Base-by-base conservation (phyloP, 106 monocot genomes). In the Alisma plantagoaquatica region DNA sequence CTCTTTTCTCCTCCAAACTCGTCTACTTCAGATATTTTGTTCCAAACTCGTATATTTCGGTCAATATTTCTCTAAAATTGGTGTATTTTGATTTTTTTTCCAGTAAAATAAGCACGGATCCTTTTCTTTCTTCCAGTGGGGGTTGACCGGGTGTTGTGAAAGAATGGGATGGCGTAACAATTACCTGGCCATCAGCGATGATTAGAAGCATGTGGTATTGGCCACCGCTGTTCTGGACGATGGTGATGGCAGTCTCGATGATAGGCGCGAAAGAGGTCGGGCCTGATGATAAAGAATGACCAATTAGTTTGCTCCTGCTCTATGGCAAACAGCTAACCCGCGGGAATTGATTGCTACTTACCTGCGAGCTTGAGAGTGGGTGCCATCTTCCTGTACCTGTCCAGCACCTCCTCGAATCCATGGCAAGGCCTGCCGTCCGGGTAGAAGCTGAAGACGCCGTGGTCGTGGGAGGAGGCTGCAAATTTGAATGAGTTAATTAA, bases 261-360 rank as follows among this genome's bases (percentile, higher is more conserved):
- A 86, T 81, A 9, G 91, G 91, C 12, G 85, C 91, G 68, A 91
- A 91, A 3, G 91, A 91, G 46, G 91, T 92, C 32, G 91, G 91
- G 4, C 91, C 91, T 92, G 68, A 42, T 24, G 2, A 44, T n/a
- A 3, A 23, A 44, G 23, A 10, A 29, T 29, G 29, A 24, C 7
- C 27, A 27, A 27, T 2, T n/a, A n/a, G n/a, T n/a, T n/a, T n/a
- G n/a, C n/a, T n/a, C n/a, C n/a, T n/a, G n/a, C n/a, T n/a, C n/a
- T n/a, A n/a, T n/a, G n/a, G n/a, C n/a, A n/a, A n/a, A n/a, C n/a
- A n/a, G n/a, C n/a, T n/a, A n/a, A n/a, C n/a, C n/a, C n/a, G n/a
- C n/a, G n/a, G n/a, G n/a, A n/a, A n/a, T n/a, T n/a, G n/a, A n/a
- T n/a, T n/a, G n/a, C 28, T 6, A 57, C 53, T 31, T 20, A 91